Conservation (phyloP, 495 filamentous ascomycete species). For the Penicillium paxilli region DNA sequence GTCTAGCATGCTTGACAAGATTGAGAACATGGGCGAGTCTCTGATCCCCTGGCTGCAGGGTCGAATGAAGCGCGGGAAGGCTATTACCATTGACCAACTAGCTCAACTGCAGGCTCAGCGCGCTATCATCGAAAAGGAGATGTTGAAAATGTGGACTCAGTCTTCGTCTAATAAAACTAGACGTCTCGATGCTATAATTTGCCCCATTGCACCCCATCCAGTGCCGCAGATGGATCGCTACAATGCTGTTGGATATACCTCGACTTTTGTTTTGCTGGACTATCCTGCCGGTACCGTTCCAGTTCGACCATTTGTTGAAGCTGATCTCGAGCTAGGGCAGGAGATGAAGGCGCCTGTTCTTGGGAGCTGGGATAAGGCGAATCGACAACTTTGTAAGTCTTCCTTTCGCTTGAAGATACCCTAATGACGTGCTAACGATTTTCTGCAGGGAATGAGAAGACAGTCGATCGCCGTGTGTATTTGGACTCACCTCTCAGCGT, state of each 20-base stretch:
- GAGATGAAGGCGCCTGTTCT: slow-evolving; percentile 43
- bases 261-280: slow-evolving; percentile 60
- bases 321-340: slow-evolving; percentile 48
- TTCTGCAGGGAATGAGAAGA: slow-evolving; percentile 48
- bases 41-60: slow-evolving; percentile 59
- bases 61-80: slow-evolving; percentile 43
- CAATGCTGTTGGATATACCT: slow-evolving; percentile 62
- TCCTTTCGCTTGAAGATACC: background rate
- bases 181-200: slow-evolving; percentile 55
- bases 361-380: slow-evolving; percentile 61
- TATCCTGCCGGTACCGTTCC: slow-evolving; percentile 61
- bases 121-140: slow-evolving; percentile 49
- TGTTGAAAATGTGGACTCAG: slow-evolving; percentile 56
- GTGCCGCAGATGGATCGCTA: slow-evolving; percentile 64
- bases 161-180: slow-evolving; percentile 20
- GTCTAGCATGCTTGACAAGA: slow-evolving; percentile 51
- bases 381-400: slow-evolving; percentile 60
- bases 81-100: slow-evolving; percentile 43
- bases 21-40: slow-evolving; percentile 55
- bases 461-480: slow-evolving; percentile 55
- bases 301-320: slow-evolving; percentile 45
- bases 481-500: slow-evolving; percentile 55
- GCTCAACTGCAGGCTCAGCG: slow-evolving; percentile 51
- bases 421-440: background rate
- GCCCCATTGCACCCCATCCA: slow-evolving; percentile 59